Evolutionary conservation across 1,284 basidiomycete species (phyloP).

Genomic region (Sanguinoderma infundibulare): DNA sequence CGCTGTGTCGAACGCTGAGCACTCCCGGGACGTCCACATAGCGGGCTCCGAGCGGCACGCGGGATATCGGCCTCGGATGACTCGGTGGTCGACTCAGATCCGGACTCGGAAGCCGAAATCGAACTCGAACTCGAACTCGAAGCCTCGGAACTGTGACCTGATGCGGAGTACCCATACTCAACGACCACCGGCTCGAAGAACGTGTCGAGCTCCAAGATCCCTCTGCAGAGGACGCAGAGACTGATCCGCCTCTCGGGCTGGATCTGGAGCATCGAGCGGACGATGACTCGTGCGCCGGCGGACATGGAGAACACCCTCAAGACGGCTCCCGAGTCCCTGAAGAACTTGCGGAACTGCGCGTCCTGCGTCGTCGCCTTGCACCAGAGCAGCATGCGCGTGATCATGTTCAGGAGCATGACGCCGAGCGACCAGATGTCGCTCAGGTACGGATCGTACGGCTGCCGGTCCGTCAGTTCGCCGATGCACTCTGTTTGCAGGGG

Average conservation of each 20-base stretch:
- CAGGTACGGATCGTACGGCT: constrained; percentile 66
- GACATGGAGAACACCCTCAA: constrained; percentile 76
- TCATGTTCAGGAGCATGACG: constrained; percentile 62
- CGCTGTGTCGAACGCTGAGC: too few species aligned
- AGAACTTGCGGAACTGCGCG: constrained; percentile 57
- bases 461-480: constrained; percentile 12
- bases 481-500: constrained; percentile 28
- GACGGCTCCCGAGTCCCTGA: constrained; percentile 64
- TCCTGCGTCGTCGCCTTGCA: constrained; percentile 72
- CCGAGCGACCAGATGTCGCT: constrained; percentile 90
- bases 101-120: not conserved
- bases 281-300: constrained; percentile 54
- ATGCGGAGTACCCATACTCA: not conserved
- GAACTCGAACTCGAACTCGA: not conserved
- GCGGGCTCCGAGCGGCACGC: not conserved
- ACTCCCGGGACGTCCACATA: too few species aligned
- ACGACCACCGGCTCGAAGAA: constrained; percentile 13
- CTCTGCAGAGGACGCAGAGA: constrained; percentile 59
- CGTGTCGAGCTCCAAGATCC: constrained; percentile 9
- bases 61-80: not conserved
- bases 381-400: constrained; percentile 89
- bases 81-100: not conserved
- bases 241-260: constrained; percentile 55
- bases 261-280: constrained; percentile 59
- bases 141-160: too few species aligned